Base-by-base conservation (phyloP, 1,284 basidiomycete genomes). In the Cystobasidium sp. region DNA sequence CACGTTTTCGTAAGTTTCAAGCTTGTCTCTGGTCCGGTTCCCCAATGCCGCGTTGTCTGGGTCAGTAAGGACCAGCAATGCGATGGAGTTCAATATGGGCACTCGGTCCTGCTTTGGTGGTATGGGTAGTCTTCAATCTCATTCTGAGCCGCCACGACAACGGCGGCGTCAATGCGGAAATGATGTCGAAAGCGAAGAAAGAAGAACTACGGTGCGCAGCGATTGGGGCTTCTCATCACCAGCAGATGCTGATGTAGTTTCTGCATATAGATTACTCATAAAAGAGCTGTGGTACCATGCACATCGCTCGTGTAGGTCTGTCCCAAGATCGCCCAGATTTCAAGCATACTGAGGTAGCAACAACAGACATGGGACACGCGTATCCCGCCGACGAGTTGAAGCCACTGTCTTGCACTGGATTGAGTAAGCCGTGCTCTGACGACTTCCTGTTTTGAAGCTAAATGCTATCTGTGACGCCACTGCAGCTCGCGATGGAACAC, bases 361-460 rank as follows among this genome's bases (percentile, higher is more conserved):
- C 14, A 22, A 14, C 22, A 56, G 58, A 64, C 49, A 64, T 56
- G 68, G 55, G 75, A 64, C 55, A 14, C 53, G 78, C 78, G 22
- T 81, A 75, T 70, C 79, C 79, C 1, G 69, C 82, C 79, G 84
- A 85, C 75, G 84, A 97, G 90, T 86, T 97, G 39, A 88, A 89
- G 18, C 94, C 94, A 0, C 82, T 97, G n/a, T 89, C 91, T 14
- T 97, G 94, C 81, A 86, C 85, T 39, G 91, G 91, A 3, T 86
- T 88, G 82, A 92, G 92, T 20, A 91, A 90, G 89, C 6, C n/a
- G 3, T 4, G 3, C 24, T 16, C 68, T 76, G 20, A 70, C 67
- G 0, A 73, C 70, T 14, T 64, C 65, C n/a, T 47, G 68, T n/a
- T 1, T 18, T 2, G 12, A 20, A 10, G 18, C 22, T 31, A 55